These are phyloP conservation scores for Odontarrhena argentea DNA, from an alignment of 345 rosid species.

Conservation along the genomic window DNA sequence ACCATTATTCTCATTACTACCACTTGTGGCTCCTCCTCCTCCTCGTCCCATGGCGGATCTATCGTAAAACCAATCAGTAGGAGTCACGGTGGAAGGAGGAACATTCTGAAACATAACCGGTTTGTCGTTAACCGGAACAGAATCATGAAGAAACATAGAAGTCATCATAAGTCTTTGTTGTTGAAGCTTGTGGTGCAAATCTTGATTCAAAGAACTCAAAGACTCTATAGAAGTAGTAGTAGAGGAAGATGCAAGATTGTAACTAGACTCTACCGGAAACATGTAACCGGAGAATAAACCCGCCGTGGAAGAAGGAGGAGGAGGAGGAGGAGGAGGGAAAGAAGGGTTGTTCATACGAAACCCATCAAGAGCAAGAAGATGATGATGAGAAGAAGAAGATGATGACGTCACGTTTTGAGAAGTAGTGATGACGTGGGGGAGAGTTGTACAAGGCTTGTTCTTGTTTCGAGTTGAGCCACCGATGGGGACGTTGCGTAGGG, in stretches of 20 bases:
- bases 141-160: slow-evolving; percentile 56
- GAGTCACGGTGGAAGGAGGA: slow-evolving; percentile 24
- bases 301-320: slow-evolving; percentile 20
- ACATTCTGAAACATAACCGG: slow-evolving; percentile 69
- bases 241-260: slow-evolving; percentile 51
- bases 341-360: slow-evolving; percentile 52
- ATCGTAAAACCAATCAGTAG: slow-evolving; percentile 29
- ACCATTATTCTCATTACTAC: slow-evolving; percentile 26
- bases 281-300: slow-evolving; percentile 43
- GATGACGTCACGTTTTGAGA: slow-evolving; percentile 42
- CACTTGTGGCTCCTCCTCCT: slow-evolving; percentile 25
- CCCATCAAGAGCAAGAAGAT: slow-evolving; percentile 58
- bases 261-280: slow-evolving; percentile 51
- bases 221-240: slow-evolving; percentile 78
- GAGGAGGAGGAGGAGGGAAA: too few relatives aligned
- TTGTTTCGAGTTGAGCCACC: slow-evolving; percentile 84
- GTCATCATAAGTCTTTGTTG: slow-evolving; percentile 72
- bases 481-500: slow-evolving; percentile 78
- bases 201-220: slow-evolving; percentile 85
- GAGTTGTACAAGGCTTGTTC: slow-evolving; percentile 53
- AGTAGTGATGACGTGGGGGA: slow-evolving; percentile 52
- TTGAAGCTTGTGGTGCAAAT: slow-evolving; percentile 93
- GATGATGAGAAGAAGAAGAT: slow-evolving; percentile 59
- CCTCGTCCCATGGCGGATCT: slow-evolving; percentile 21
- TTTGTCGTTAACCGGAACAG: slow-evolving; percentile 42